Evolutionary conservation across 768 basidiomycete genomes (phyloP).

Genomic region (Hortiboletus campestris): DNA sequence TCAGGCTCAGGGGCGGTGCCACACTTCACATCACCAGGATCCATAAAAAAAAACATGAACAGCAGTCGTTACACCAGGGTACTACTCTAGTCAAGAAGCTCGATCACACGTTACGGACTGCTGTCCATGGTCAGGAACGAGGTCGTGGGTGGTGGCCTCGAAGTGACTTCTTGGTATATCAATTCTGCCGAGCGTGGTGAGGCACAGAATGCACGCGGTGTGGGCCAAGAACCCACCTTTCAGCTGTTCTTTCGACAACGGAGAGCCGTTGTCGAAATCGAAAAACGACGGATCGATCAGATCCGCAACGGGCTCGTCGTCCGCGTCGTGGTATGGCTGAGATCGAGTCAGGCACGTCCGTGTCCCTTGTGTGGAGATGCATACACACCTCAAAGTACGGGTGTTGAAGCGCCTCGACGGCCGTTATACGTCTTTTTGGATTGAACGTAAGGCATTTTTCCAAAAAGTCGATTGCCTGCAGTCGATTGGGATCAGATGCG

Average conservation of each 20-base stretch:
- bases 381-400: conserved; percentile 75
- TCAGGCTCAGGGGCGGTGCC: no score
- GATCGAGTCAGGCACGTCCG: background rate
- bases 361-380: background rate
- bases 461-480: conserved; percentile 71
- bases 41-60: no score
- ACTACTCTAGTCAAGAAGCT: no score
- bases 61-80: no score
- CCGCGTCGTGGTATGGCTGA: conserved; percentile 80
- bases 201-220: no score
- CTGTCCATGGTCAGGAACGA: conserved; percentile 18
- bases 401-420: conserved; percentile 83
- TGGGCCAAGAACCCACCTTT: conserved; percentile 47
- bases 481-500: background rate
- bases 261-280: conserved; percentile 72
- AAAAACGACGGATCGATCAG: conserved; percentile 77
- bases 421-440: conserved; percentile 85
- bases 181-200: conserved; percentile 25
- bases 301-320: conserved; percentile 83
- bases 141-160: conserved; percentile 9
- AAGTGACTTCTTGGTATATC: conserved; percentile 52
- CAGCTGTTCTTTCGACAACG: conserved; percentile 62
- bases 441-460: conserved; percentile 81
- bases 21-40: no score
- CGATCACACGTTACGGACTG: background rate